These are phyloP conservation scores for Byssothecium circinans DNA, from an alignment of 2,329 filamentous ascomycete species.

Conservation along the genomic window DNA sequence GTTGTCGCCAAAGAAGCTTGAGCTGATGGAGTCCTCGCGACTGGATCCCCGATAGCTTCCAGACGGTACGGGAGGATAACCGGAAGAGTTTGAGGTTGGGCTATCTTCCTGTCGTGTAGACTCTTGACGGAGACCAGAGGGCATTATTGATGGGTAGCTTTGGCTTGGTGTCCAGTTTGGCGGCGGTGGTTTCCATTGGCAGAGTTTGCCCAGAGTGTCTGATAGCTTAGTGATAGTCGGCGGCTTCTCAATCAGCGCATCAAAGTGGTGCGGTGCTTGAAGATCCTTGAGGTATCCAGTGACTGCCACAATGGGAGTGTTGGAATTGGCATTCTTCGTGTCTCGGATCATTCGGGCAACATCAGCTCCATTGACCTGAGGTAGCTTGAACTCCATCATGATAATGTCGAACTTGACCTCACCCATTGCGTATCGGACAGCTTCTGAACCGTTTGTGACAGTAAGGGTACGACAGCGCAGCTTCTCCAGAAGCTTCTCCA, in stretches of 20 bases:
- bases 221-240: conserved; percentile 89
- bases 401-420: conserved; percentile 99
- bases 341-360: conserved; percentile 97
- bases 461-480: conserved; percentile 91
- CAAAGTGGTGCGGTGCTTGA: conserved; percentile 92
- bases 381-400: conserved; percentile 95
- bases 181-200: conserved; percentile 86
- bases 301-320: conserved; percentile 93
- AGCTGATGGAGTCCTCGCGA: conserved; percentile 85
- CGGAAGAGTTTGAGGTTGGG: conserved; percentile 76
- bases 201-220: conserved; percentile 83
- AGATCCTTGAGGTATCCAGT: conserved; percentile 98
- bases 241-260: conserved; percentile 93
- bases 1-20: conserved; percentile 82
- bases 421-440: conserved; percentile 89
- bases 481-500: conserved; percentile 97
- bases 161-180: conserved; percentile 55
- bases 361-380: conserved; percentile 91
- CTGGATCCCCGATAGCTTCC: conserved; percentile 79
- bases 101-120: conserved; percentile 72
- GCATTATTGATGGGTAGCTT: conserved; percentile 51
- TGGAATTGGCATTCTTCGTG: conserved; percentile 90
- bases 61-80: conserved; percentile 69
- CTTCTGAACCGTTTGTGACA: conserved; percentile 86
- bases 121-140: conserved; percentile 66